Percentiles rank a stretch among this genome's conserved stretches.
Evolutionary conservation across 2,329 filamentous ascomycete genomes (phyloP).

Genomic region (Colletotrichum cuscutae): DNA sequence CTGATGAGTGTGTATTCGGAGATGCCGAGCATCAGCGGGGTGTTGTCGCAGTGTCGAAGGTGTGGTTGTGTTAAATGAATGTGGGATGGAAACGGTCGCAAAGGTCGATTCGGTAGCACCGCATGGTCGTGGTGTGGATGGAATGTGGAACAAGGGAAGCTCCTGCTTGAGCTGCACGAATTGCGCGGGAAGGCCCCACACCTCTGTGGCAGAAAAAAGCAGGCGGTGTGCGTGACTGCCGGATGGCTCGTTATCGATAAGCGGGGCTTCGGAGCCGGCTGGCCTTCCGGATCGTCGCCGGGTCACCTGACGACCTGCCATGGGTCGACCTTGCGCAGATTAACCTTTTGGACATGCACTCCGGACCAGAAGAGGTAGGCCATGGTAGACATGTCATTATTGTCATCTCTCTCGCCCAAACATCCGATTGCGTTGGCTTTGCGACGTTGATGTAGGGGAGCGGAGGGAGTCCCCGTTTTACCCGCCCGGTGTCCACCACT

Average conservation of each 20-base stretch:
- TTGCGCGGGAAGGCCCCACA: slow-evolving; percentile 6
- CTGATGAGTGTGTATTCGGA: not conserved
- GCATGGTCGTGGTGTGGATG: slow-evolving; percentile 18
- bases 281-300: not conserved
- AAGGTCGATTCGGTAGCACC: slow-evolving; percentile 1
- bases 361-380: slow-evolving; percentile 16
- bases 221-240: slow-evolving; percentile 6
- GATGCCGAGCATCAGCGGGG: not conserved
- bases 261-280: not conserved
- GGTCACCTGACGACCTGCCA: not conserved
- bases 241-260: not conserved
- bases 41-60: not conserved
- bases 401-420: not conserved
- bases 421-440: slow-evolving; percentile 5
- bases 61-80: not conserved
- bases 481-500: slow-evolving; percentile 23
- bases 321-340: slow-evolving; percentile 1
- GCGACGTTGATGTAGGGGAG: not conserved
- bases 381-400: slow-evolving; percentile 7
- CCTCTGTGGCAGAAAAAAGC: not conserved
- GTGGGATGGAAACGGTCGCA: not conserved
- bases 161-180: slow-evolving; percentile 12
- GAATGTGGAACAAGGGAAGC: slow-evolving; percentile 31
- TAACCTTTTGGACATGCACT: not conserved
- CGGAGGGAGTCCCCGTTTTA: not conserved